Evolutionary conservation across 805 yeast genomes (phyloP).

Genomic region (Maudiozyma turicensis): DNA sequence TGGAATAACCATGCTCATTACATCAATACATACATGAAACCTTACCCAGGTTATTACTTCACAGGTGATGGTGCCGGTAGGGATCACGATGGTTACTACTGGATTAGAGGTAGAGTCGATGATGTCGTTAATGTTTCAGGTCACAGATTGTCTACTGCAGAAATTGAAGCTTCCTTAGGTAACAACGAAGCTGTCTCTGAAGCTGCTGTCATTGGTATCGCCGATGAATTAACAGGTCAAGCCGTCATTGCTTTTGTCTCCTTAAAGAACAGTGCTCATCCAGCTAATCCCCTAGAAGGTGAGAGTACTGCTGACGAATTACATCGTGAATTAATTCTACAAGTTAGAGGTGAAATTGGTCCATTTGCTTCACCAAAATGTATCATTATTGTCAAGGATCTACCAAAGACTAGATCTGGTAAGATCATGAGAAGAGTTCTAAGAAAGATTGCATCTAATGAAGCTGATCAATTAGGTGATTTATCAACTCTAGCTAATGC

Average conservation of each 20-base stretch:
- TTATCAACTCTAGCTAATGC: slow-evolving; percentile 84
- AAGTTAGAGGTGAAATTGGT: slow-evolving; percentile 51
- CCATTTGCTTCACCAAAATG: slow-evolving; percentile 91
- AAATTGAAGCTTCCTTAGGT: slow-evolving; percentile 85
- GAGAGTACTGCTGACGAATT: slow-evolving; percentile 31
- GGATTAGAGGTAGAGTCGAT: slow-evolving; percentile 98
- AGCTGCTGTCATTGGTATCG: slow-evolving; percentile 92
- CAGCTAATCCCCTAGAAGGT: slow-evolving; percentile 26
- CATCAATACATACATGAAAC: slow-evolving; percentile 84
- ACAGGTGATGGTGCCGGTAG: slow-evolving; percentile 99
- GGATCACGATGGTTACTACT: slow-evolving; percentile 90
- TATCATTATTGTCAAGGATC: slow-evolving; percentile 75
- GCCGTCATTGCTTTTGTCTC: slow-evolving; percentile 94
- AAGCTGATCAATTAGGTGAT: slow-evolving; percentile 89
- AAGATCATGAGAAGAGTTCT: slow-evolving; percentile 97
- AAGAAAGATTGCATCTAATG: slow-evolving; percentile 85
- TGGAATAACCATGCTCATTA: slow-evolving; percentile 80
- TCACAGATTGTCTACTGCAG: slow-evolving; percentile 96
- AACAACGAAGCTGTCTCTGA: slow-evolving; percentile 79
- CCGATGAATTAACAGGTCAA: slow-evolving; percentile 95
- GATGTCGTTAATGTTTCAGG: slow-evolving; percentile 98
- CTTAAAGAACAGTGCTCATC: slow-evolving; percentile 41
- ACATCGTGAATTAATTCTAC: slow-evolving; percentile 58
- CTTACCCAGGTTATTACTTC: slow-evolving; percentile 89
- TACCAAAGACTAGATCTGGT: slow-evolving; percentile 98